These are phyloP conservation scores for Cornus florida DNA, from an alignment of 148 eudicot genomes.

Conservation along the genomic window DNA sequence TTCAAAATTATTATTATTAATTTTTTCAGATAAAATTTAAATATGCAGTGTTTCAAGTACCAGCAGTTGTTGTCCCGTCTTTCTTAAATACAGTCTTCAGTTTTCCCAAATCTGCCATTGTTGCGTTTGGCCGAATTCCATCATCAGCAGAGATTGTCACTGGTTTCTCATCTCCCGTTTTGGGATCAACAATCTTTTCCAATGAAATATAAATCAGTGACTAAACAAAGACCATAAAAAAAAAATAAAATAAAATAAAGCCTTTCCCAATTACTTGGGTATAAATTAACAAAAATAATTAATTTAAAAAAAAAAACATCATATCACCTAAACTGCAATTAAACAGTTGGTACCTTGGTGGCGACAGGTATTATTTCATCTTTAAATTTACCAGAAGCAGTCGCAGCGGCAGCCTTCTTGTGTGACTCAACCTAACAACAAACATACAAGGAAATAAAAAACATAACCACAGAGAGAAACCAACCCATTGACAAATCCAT, in stretches of 20 bases:
- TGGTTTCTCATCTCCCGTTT: slow-evolving; percentile 90
- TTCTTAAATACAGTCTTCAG: slow-evolving; percentile 90
- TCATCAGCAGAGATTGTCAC: slow-evolving; percentile 81
- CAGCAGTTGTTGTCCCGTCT: slow-evolving; percentile 94
- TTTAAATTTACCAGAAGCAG: slow-evolving; percentile 87
- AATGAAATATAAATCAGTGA: slow-evolving; percentile 2
- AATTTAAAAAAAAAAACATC: neutral
- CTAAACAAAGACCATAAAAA: neutral
- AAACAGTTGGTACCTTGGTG: slow-evolving; percentile 58
- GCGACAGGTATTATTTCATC: slow-evolving; percentile 84
- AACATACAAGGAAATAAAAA: slow-evolving; percentile 6
- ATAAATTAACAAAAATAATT: neutral
- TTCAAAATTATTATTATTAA: neutral
- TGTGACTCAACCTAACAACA: slow-evolving; percentile 81
- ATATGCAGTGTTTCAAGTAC: slow-evolving; percentile 32
- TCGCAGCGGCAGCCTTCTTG: slow-evolving; percentile 92
- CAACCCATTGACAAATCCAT: neutral
- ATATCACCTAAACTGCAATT: neutral
- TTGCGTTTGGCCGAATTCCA: slow-evolving; percentile 78
- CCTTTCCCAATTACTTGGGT: neutral
- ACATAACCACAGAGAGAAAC: neutral
- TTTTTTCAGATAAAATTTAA: neutral
- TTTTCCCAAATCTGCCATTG: slow-evolving; percentile 63
- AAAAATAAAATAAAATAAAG: no score
- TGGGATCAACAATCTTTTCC: slow-evolving; percentile 85